phyloP scores from a whole-genome alignment of 2,329 filamentous ascomycete species.

The Penicillium corylophilum region DNA sequence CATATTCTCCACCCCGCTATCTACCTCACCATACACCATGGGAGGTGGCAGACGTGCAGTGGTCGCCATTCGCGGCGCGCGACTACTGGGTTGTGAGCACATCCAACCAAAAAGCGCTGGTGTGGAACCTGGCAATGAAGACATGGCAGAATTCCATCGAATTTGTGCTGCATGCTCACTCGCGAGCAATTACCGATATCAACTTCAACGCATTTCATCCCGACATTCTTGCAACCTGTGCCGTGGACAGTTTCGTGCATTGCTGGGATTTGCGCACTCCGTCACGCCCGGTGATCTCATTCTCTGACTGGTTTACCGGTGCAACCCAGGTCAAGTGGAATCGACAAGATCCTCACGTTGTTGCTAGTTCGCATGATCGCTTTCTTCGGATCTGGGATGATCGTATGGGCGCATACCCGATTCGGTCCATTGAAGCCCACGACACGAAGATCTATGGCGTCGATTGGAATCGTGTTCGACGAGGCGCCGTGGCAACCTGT shows the following conservation, averaged over 20 bases:
- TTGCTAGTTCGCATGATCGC: constrained; percentile 87
- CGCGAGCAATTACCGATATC: constrained; percentile 88
- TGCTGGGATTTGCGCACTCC: constrained; percentile 84
- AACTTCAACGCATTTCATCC: constrained; percentile 94
- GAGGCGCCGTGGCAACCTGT: constrained; percentile 76
- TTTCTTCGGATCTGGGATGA: constrained; percentile 90
- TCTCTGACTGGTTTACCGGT: constrained; percentile 90
- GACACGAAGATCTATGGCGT: constrained; percentile 92
- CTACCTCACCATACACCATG: constrained; percentile 86
- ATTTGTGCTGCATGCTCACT: constrained; percentile 81
- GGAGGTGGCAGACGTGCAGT: constrained; percentile 94
- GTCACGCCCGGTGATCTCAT: constrained; percentile 70
- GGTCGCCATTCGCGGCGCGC: constrained; percentile 86
- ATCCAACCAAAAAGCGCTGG: constrained; percentile 88
- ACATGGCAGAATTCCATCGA: constrained; percentile 77
- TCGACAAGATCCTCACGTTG: constrained; percentile 77
- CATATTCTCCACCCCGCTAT: constrained; percentile 80
- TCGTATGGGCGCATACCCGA: constrained; percentile 71
- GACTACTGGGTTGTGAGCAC: constrained; percentile 95
- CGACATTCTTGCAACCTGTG: constrained; percentile 83
- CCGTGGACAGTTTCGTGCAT: constrained; percentile 89
- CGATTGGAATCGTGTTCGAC: constrained; percentile 82
- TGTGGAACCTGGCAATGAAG: constrained; percentile 82
- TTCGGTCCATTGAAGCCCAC: constrained; percentile 84
- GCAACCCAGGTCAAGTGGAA: constrained; percentile 96